Evolutionary conservation across 352 stramenopile species (phyloP), one percentile per base, ranked within the genome.

Genomic region (Albugo candida): DNA sequence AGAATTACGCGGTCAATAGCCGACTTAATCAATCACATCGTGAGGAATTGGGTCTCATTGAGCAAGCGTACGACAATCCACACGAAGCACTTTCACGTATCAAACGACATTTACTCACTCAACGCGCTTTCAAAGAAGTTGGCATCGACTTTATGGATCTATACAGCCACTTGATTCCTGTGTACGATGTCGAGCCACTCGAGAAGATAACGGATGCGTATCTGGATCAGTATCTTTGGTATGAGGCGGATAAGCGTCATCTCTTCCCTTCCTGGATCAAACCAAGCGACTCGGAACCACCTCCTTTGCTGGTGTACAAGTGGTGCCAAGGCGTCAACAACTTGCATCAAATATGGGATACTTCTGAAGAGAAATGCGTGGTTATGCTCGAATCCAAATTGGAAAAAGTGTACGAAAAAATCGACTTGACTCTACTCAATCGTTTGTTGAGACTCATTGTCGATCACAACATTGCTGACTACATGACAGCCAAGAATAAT

Each of bases 401-500:
- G 35, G 96, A 99, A 54, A 98, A 98, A 59, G 94, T 99, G 56
- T 99, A 97, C 62, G 95, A 99, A 53, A 99, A 99, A 75, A 98
- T 99, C 56, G 96, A 99, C 58, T 63, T 99, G 53, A 99, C 95
- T 21, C 62, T 99, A 40, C 58, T 99, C 44, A 99, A 99, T 65
- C 74, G 95, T 19, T 70, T 99, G 20, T 63, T 99, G 50, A 83
- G 95, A 11, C 69, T 99, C 42, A 98, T 99, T 67, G 76, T 99
- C 39, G 96, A 99, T 68, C 95, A 99, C 69, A 99, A 99, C 61
- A 98, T 99, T 55, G 95, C 95, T 11, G 95, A 99, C 59, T 99
- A 99, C 71, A 99, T 99, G 85, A 99, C 95, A 12, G 94, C 95
- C 3, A 99, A 99, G 76, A 99, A 99, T 72, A 99, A 99, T 64